Conservation (phyloP, 2,329 filamentous ascomycete genomes). For the Cercospora berteroae region DNA sequence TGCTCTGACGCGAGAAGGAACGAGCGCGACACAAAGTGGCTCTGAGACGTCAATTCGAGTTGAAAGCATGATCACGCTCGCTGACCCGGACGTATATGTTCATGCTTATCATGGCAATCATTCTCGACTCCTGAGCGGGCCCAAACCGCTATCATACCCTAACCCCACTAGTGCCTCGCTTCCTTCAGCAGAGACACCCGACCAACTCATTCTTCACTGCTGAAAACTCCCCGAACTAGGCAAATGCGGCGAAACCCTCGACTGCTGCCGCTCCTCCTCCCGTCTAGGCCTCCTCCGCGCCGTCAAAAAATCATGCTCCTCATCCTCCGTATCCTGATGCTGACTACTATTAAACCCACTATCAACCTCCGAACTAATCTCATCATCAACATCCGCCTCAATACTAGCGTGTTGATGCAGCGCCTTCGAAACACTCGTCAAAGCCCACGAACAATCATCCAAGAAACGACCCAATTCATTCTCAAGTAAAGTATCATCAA, state of each 20-base stretch:
- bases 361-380: slow-evolving; percentile 23
- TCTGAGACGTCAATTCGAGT: no score
- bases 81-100: background rate
- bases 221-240: background rate
- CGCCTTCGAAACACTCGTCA: slow-evolving; percentile 16
- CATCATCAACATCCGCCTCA: slow-evolving; percentile 18
- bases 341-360: slow-evolving; percentile 26
- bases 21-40: no score
- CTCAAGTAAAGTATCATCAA: slow-evolving; percentile 30
- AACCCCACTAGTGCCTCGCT: background rate
- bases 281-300: slow-evolving; percentile 9
- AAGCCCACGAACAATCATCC: slow-evolving; percentile 25
- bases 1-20: no score
- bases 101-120: background rate
- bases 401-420: slow-evolving; percentile 20
- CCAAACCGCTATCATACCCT: background rate
- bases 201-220: background rate
- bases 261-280: background rate
- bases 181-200: background rate
- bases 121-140: background rate
- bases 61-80: no score
- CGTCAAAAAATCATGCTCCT: slow-evolving; percentile 15
- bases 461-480: slow-evolving; percentile 35
- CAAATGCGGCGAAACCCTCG: slow-evolving; percentile 4
- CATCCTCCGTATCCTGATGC: slow-evolving; percentile 26